phyloP scores from a whole-genome alignment of 345 rosid genomes.

The Ceriops tagal region DNA sequence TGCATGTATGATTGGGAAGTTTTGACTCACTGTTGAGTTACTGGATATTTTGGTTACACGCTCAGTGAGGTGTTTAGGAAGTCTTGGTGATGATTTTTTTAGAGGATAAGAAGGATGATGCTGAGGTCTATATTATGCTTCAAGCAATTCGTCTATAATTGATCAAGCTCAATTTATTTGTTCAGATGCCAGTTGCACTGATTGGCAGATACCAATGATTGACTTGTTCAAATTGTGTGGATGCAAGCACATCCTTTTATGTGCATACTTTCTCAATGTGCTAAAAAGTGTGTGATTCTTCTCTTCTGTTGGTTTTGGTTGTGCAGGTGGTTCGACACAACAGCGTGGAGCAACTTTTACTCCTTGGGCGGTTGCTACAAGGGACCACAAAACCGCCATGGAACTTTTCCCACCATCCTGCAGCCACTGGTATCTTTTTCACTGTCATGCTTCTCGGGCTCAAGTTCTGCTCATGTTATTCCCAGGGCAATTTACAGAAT shows the following conservation, averaged over 20 bases:
- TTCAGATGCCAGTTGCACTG: background rate
- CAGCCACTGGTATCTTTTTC: constrained; percentile 94
- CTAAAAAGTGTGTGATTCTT: constrained; percentile 1
- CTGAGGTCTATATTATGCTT: too few species aligned
- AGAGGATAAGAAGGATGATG: too few species aligned
- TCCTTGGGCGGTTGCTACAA: constrained; percentile 86
- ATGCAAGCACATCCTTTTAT: background rate
- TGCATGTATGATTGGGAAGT: too few species aligned
- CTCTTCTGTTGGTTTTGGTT: constrained; percentile 18
- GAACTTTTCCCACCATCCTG: constrained; percentile 97
- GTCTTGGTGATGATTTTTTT: too few species aligned
- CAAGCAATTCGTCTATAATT: too few species aligned
- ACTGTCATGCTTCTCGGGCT: constrained; percentile 97
- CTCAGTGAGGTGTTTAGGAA: too few species aligned
- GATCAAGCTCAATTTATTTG: background rate
- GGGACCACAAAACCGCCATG: constrained; percentile 79
- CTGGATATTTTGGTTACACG: too few species aligned
- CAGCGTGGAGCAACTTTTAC: constrained; percentile 92
- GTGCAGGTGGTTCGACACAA: constrained; percentile 81
- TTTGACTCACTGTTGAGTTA: too few species aligned
- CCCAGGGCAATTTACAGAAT: constrained; percentile 79
- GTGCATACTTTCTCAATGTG: background rate
- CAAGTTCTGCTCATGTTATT: constrained; percentile 86
- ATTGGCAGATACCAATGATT: background rate
- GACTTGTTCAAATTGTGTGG: background rate